Conservation (phyloP, 306 rosid genomes). For the Ormosia emarginata region DNA sequence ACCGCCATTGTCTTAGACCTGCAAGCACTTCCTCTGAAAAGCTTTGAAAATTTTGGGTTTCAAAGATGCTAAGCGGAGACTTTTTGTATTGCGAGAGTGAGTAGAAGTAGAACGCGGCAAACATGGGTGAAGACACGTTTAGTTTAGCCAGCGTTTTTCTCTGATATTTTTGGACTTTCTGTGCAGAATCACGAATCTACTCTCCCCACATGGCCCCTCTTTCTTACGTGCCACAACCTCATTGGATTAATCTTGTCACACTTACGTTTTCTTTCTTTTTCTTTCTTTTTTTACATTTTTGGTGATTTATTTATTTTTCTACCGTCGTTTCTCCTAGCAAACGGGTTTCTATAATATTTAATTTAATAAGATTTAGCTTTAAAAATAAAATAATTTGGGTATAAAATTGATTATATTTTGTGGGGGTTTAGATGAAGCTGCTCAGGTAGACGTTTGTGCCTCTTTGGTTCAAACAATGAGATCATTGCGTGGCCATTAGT, state of each 20-base stretch:
- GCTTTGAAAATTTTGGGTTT: not conserved
- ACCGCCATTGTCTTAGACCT: slow-evolving; percentile 42
- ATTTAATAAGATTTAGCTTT: too few species aligned
- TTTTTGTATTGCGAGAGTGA: not conserved
- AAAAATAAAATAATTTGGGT: too few species aligned
- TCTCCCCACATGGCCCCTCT: not conserved
- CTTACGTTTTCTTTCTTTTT: not conserved
- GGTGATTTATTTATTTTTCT: not conserved
- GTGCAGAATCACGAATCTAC: not conserved
- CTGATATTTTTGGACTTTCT: not conserved
- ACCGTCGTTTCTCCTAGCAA: too few species aligned
- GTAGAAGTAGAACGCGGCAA: slow-evolving; percentile 21
- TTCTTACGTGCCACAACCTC: slow-evolving; percentile 8
- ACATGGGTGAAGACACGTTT: slow-evolving; percentile 44
- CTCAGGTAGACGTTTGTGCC: too few species aligned
- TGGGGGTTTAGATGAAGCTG: not conserved
- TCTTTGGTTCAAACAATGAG: too few species aligned
- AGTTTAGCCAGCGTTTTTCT: not conserved
- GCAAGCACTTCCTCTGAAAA: not conserved
- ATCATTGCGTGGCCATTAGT: too few species aligned
- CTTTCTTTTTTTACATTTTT: not conserved
- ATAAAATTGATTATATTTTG: not conserved
- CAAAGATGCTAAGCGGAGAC: not conserved
- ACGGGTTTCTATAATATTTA: too few species aligned
- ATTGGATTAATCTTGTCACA: slow-evolving; percentile 48